Percentiles rank a stretch among this genome's conserved stretches.
These are phyloP conservation scores for Termitomyces sp. DNA, from an alignment of 768 basidiomycete species.

Conservation along the genomic window DNA sequence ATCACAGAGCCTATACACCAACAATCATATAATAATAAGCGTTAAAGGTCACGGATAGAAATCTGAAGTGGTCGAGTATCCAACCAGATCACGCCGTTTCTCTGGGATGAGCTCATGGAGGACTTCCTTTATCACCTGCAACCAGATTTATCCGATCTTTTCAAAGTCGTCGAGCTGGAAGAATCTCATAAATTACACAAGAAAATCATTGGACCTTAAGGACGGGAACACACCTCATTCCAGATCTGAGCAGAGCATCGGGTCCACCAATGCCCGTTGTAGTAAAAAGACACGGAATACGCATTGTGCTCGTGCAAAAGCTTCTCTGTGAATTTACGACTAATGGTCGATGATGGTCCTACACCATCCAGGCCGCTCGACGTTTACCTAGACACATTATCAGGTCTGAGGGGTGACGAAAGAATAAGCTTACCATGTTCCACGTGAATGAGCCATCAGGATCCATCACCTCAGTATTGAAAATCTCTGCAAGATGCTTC, in stretches of 20 bases:
- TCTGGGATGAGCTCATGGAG: no score
- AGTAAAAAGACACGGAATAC: constrained; percentile 30
- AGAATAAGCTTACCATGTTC: constrained; percentile 84
- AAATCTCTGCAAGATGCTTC: constrained; percentile 52
- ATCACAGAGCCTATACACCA: no score
- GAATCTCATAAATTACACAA: no score
- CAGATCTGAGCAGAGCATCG: constrained; percentile 44
- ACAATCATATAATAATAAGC: no score
- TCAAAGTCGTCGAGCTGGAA: no score
- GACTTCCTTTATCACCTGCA: no score
- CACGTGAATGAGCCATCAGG: constrained; percentile 58
- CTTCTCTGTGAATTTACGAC: constrained; percentile 23
- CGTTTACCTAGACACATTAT: constrained; percentile 19
- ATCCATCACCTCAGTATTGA: constrained; percentile 67
- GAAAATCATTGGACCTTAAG: no score
- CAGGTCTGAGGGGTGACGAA: no score
- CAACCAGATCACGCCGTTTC: no score
- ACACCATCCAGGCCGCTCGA: constrained; percentile 4
- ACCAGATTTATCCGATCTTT: no score
- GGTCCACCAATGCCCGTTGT: constrained; percentile 42
- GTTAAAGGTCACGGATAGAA: no score
- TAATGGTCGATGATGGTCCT: constrained; percentile 17
- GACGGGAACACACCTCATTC: constrained; percentile 30
- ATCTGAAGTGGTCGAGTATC: no score
- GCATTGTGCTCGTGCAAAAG: constrained; percentile 31